Conservation (phyloP, 2,329 filamentous ascomycete species). For the Rhynchosporium graminicola region DNA sequence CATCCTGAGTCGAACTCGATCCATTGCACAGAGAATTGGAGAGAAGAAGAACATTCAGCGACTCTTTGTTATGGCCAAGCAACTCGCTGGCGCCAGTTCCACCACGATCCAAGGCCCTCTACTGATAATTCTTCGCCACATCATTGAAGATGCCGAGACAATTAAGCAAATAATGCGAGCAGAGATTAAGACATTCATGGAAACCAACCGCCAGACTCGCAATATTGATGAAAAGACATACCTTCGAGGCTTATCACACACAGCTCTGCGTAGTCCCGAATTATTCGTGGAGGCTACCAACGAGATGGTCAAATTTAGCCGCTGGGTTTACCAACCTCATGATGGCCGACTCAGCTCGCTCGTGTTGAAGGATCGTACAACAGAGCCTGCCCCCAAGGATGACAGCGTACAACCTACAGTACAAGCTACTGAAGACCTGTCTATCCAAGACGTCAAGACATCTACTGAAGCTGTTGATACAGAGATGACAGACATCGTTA, state of each 20-base stretch:
- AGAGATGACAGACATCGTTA: constrained; percentile 64
- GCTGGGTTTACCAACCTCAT: constrained; percentile 52
- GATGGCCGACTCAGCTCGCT: constrained; percentile 43
- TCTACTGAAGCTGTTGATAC: constrained; percentile 61
- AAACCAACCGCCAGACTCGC: constrained; percentile 53
- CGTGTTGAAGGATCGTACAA: constrained; percentile 35
- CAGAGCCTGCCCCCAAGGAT: constrained; percentile 29
- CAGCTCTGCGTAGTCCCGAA: constrained; percentile 78
- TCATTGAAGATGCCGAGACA: constrained; percentile 90
- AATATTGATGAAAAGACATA: constrained; percentile 71
- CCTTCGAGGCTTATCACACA: constrained; percentile 73
- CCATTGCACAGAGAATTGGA: constrained; percentile 73
- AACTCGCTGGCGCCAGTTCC: constrained; percentile 78
- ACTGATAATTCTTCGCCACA: constrained; percentile 85
- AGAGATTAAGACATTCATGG: constrained; percentile 80
- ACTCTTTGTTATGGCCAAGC: constrained; percentile 93
- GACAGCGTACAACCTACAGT: constrained; percentile 39
- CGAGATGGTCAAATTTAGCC: constrained; percentile 74
- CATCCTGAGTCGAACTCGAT: constrained; percentile 79
- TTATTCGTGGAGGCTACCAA: constrained; percentile 87
- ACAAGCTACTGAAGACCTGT: constrained; percentile 41
- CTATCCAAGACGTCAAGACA: constrained; percentile 54
- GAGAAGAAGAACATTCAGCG: constrained; percentile 88
- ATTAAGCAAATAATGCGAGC: constrained; percentile 89
- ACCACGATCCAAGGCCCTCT: constrained; percentile 64